Evolutionary conservation across 164 flowering plant species (phyloP).

Genomic region (Warburgia ugandensis): DNA sequence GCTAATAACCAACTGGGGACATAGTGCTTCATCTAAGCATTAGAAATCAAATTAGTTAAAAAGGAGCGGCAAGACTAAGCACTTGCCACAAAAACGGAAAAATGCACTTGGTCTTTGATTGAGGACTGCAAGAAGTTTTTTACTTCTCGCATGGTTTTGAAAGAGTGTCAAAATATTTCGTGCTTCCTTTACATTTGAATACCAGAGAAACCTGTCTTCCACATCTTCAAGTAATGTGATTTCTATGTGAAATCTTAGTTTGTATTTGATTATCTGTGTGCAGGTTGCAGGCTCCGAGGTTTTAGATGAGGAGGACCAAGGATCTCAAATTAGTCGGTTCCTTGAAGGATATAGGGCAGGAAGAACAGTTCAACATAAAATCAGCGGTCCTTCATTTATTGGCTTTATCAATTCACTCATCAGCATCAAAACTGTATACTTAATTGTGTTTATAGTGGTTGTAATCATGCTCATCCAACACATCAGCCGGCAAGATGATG

Average conservation of each 20-base stretch:
- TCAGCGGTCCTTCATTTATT: conserved; percentile 52
- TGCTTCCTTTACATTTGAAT: neutral
- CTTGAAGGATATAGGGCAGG: conserved; percentile 79
- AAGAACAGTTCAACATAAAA: conserved; percentile 34
- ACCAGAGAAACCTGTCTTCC: neutral
- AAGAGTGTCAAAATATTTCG: too few species aligned
- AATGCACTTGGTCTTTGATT: too few species aligned
- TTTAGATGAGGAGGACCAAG: conserved; percentile 59
- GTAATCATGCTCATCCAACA: conserved; percentile 44
- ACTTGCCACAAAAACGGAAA: too few species aligned
- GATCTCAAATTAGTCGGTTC: conserved; percentile 57
- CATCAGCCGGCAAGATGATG: conserved; percentile 30
- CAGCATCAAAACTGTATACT: conserved; percentile 37
- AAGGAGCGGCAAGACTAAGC: too few species aligned
- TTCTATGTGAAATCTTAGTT: neutral
- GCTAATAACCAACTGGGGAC: too few species aligned
- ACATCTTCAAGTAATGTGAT: neutral
- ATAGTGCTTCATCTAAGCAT: too few species aligned
- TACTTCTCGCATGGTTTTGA: too few species aligned
- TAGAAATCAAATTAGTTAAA: too few species aligned
- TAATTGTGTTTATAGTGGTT: conserved; percentile 52
- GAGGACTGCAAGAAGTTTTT: too few species aligned
- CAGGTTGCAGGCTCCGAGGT: conserved; percentile 61
- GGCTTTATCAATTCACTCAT: conserved; percentile 56
- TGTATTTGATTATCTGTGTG: neutral